phyloP scores from a whole-genome alignment of 2,329 filamentous ascomycete genomes.

The Lachnellula willkommii region DNA sequence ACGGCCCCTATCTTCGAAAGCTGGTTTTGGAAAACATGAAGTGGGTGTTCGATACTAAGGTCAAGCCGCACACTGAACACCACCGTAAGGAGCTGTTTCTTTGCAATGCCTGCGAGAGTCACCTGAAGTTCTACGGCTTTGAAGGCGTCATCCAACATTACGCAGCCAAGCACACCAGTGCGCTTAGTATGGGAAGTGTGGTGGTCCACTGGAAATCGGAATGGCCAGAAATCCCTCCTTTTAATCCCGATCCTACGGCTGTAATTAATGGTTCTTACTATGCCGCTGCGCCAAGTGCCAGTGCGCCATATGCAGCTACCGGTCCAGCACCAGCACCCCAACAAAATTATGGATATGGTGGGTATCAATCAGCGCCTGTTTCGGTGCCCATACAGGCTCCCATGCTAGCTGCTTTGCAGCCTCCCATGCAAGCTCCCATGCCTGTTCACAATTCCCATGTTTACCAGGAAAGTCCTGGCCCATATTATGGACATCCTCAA shows the following conservation, averaged over 20 bases:
- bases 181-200: conserved; percentile 64
- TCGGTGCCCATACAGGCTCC: conserved; percentile 18
- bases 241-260: conserved; percentile 53
- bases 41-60: conserved; percentile 73
- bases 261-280: conserved; percentile 33
- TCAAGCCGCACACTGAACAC: conserved; percentile 63
- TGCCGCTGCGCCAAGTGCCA: conserved; percentile 29
- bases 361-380: conserved; percentile 26
- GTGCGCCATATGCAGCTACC: conserved; percentile 29
- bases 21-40: conserved; percentile 81
- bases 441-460: conserved; percentile 20
- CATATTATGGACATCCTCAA: conserved; percentile 32
- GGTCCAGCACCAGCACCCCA: conserved; percentile 28
- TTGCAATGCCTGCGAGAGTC: conserved; percentile 63
- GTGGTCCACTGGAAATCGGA: conserved; percentile 76
- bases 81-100: conserved; percentile 69
- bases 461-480: conserved; percentile 29
- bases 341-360: conserved; percentile 33
- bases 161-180: conserved; percentile 71
- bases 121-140: conserved; percentile 65
- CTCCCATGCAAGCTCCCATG: conserved; percentile 5
- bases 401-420: conserved; percentile 14
- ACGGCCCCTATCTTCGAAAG: conserved; percentile 53
- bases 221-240: conserved; percentile 73
- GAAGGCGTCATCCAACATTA: conserved; percentile 79